Evolutionary conservation across 139 green algal species (phyloP), one percentile per base, ranked within the genome.

Genomic region (Coelastrella sp.): DNA sequence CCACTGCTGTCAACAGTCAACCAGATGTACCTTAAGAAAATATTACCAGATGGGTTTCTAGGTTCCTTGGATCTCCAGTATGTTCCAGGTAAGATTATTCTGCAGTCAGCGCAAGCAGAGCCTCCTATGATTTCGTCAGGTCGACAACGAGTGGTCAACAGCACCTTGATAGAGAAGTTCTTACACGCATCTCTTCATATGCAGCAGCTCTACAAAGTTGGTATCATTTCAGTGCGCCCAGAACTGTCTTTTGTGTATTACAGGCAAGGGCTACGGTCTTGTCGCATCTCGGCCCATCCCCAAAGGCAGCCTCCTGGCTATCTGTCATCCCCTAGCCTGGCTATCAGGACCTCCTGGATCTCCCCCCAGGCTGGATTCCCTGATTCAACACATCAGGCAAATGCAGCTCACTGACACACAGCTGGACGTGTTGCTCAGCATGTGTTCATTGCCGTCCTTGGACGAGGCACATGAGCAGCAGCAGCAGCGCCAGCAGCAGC

Each of bases 181-280:
- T n/a, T n/a, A n/a, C n/a, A n/a, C n/a, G n/a, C n/a, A n/a, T n/a
- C n/a, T n/a, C n/a, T n/a, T n/a, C n/a, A n/a, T n/a, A n/a, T n/a
- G n/a, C n/a, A n/a, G n/a, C n/a, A n/a, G n/a, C n/a, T n/a, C n/a
- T n/a, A n/a, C n/a, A n/a, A n/a, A n/a, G n/a, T n/a, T n/a, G n/a
- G n/a, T n/a, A n/a, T n/a, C n/a, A n/a, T n/a, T n/a, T n/a, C 45
- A 57, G 45, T 57, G 45, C 45, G 11, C 45, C 11, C 45, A 57
- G 11, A 57, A 57, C 45, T 57, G 48, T 11, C 13, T 57, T 11
- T 15, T 57, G 1, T 57, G 13, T 57, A n/a, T 23, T 15, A 19
- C 72, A 79, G 72, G 72, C n/a, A 81, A 67, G 50, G 73, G 73
- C 50, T 81, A 81, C 27, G 48, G 50, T 7, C 34, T 81, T 5